These are phyloP conservation scores for Quercus phellos DNA, from an alignment of 331 rosid genomes.

Conservation along the genomic window DNA sequence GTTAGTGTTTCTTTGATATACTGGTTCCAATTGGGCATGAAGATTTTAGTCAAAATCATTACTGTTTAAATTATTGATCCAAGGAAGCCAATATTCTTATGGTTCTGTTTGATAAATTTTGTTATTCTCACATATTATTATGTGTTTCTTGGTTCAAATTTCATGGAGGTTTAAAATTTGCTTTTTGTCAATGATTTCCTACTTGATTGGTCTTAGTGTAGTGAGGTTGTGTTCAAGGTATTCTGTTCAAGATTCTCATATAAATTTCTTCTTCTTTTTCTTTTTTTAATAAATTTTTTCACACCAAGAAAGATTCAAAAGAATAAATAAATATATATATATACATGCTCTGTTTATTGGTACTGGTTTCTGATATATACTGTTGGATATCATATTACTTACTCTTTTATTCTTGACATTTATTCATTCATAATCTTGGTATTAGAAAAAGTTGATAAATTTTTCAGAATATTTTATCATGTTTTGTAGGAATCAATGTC, in stretches of 20 bases:
- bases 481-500: slow-evolving; percentile 61
- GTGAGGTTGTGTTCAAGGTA: background rate
- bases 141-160: background rate
- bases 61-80: background rate
- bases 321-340: too few species aligned
- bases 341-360: background rate
- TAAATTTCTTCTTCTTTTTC: background rate
- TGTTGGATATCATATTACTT: background rate
- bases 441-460: background rate
- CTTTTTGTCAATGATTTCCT: background rate
- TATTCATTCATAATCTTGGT: background rate
- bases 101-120: background rate
- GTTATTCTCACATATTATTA: background rate
- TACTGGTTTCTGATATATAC: background rate
- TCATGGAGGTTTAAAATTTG: background rate
- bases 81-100: background rate
- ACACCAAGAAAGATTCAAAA: too few species aligned
- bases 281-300: too few species aligned
- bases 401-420: background rate
- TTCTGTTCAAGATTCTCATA: background rate
- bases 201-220: background rate
- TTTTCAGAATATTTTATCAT: background rate
- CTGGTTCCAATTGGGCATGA: background rate
- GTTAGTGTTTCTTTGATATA: background rate
- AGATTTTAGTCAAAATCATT: background rate